Evolutionary conservation across 257 asterid genomes (phyloP).

Genomic region (Nicotiana undulata): DNA sequence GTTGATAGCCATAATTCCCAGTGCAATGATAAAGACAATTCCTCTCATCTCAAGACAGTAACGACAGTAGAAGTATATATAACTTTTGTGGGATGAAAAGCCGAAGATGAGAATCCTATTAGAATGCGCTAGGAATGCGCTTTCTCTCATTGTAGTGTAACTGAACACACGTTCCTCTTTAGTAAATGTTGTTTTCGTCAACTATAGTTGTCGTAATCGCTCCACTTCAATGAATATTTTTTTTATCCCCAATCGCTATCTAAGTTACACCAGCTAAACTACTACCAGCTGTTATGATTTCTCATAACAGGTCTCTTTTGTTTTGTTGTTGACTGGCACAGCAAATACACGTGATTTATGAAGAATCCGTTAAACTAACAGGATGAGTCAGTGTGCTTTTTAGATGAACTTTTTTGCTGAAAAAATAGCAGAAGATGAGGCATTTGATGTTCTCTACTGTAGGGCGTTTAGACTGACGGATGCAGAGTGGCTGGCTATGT

Average conservation of each 20-base stretch:
- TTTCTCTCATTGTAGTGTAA: not conserved
- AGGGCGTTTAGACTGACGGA: too few relatives aligned
- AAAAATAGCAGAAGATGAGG: too few relatives aligned
- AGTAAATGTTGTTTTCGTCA: not conserved
- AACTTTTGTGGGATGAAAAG: not conserved
- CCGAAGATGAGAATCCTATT: not conserved
- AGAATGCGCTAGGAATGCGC: not conserved
- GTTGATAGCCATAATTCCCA: conserved; percentile 17
- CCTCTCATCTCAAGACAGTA: not conserved
- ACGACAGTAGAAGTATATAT: not conserved
- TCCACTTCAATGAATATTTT: not conserved
- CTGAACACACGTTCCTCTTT: not conserved
- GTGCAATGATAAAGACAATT: conserved; percentile 13
- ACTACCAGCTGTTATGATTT: too few relatives aligned
- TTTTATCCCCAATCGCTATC: not conserved
- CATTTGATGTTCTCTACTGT: too few relatives aligned
- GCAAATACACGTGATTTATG: too few relatives aligned
- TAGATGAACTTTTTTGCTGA: too few relatives aligned
- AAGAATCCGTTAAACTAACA: too few relatives aligned
- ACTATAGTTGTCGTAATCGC: not conserved
- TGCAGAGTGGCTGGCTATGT: too few relatives aligned
- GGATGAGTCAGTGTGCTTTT: too few relatives aligned
- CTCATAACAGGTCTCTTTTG: too few relatives aligned
- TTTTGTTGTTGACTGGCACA: too few relatives aligned
- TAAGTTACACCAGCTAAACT: too few relatives aligned